phyloP scores from a whole-genome alignment of 169 alveolate species.

The Cryptosporidium parvum region DNA sequence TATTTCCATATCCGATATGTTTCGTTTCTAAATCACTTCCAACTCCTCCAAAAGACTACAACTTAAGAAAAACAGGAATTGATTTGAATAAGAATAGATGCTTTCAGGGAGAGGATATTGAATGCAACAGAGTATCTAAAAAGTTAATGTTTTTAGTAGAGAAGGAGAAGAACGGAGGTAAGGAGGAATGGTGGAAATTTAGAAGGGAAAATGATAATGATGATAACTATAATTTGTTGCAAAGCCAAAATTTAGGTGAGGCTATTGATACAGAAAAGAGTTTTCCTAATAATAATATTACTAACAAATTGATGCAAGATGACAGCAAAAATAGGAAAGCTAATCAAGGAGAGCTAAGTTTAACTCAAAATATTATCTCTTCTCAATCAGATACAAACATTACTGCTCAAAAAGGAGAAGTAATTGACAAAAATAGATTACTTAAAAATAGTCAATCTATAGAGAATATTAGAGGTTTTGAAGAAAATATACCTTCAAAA shows the following conservation, averaged over 20 bases:
- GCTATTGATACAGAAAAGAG: background rate
- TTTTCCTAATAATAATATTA: too few relatives aligned
- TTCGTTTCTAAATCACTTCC: constrained; percentile 64
- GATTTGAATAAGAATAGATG: constrained; percentile 20
- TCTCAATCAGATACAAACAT: background rate
- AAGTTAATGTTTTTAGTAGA: constrained; percentile 2
- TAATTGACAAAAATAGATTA: background rate
- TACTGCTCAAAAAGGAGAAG: background rate
- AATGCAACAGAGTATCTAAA: background rate
- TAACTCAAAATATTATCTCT: background rate
- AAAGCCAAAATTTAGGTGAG: background rate
- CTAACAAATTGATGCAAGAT: background rate
- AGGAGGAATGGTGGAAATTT: background rate
- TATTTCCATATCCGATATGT: constrained; percentile 64
- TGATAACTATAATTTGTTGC: background rate
- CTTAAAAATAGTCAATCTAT: constrained; percentile 1
- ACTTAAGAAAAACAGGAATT: constrained; percentile 38
- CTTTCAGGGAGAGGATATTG: background rate
- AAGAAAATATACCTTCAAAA: background rate
- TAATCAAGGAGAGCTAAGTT: background rate
- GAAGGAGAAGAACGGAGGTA: background rate
- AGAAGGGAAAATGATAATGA: background rate
- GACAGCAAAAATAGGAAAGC: background rate
- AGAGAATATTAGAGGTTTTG: background rate
- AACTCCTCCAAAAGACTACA: constrained; percentile 67